Evolutionary conservation across 768 basidiomycete species (phyloP).

Genomic region (Boletus eberwhitei): DNA sequence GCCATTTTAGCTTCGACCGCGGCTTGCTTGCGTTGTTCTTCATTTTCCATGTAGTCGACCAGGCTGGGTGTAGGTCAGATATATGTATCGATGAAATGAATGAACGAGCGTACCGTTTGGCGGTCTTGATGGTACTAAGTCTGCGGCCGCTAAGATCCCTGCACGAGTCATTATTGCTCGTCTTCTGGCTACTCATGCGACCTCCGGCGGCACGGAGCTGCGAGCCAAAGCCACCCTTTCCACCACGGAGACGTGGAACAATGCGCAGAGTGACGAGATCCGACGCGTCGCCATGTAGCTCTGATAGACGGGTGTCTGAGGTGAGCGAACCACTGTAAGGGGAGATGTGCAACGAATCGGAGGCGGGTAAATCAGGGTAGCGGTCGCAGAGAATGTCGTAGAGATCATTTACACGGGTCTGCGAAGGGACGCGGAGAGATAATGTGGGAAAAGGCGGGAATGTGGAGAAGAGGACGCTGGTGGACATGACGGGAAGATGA

Average conservation of each 20-base stretch:
- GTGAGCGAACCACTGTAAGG: conserved; percentile 35
- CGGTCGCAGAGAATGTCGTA: conserved; percentile 43
- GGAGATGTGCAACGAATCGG: conserved; percentile 41
- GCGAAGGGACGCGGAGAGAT: conserved; percentile 42
- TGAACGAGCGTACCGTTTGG: conserved; percentile 69
- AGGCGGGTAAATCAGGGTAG: conserved; percentile 45
- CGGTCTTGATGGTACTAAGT: conserved; percentile 93
- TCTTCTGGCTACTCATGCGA: conserved; percentile 95
- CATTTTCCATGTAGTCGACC: conserved; percentile 81
- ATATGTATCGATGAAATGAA: background rate
- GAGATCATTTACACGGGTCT: conserved; percentile 40
- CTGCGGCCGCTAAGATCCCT: conserved; percentile 87
- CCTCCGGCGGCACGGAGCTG: conserved; percentile 97
- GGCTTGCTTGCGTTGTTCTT: conserved; percentile 77
- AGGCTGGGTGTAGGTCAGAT: conserved; percentile 44
- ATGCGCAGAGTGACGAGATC: conserved; percentile 66
- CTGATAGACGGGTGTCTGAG: conserved; percentile 33
- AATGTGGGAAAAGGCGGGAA: conserved; percentile 61
- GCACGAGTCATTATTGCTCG: conserved; percentile 92
- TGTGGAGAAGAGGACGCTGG: conserved; percentile 53
- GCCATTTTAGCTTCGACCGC: conserved; percentile 73
- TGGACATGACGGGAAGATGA: conserved; percentile 37
- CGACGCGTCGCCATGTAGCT: conserved; percentile 31
- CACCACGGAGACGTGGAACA: conserved; percentile 74
- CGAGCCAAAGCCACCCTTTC: conserved; percentile 97